phyloP scores from a whole-genome alignment of 768 basidiomycete genomes.

The Mycena filopes region DNA sequence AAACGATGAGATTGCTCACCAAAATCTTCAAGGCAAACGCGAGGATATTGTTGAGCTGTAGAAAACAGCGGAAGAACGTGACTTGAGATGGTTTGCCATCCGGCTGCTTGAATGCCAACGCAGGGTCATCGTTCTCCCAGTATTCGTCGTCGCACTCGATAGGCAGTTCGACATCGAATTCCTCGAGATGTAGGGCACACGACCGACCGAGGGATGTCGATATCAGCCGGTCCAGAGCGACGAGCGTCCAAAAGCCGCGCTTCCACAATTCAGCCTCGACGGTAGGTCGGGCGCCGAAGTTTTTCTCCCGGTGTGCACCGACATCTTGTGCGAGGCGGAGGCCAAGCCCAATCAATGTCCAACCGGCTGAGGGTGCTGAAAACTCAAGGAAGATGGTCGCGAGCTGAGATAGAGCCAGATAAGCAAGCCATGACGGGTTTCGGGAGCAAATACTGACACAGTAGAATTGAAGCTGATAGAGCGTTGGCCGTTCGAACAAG shows the following conservation, averaged over 20 bases:
- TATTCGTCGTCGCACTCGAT: slow-evolving; percentile 65
- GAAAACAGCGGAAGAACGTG: slow-evolving; percentile 53
- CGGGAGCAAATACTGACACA: slow-evolving; percentile 22
- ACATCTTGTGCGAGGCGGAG: slow-evolving; percentile 28
- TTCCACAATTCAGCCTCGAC: slow-evolving; percentile 74
- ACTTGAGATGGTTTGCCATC: slow-evolving; percentile 50
- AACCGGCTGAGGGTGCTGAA: slow-evolving; percentile 68
- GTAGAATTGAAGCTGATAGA: slow-evolving; percentile 24
- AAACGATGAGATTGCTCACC: not conserved
- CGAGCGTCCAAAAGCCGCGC: slow-evolving; percentile 52
- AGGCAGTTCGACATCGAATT: slow-evolving; percentile 64
- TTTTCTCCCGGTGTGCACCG: slow-evolving; percentile 36
- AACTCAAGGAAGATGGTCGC: slow-evolving; percentile 62
- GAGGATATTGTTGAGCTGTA: slow-evolving; percentile 58
- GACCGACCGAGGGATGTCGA: slow-evolving; percentile 62
- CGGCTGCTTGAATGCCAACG: slow-evolving; percentile 59
- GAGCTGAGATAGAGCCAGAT: slow-evolving; percentile 49
- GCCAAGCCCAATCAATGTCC: slow-evolving; percentile 70
- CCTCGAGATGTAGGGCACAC: slow-evolving; percentile 66
- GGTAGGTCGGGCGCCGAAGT: slow-evolving; percentile 44
- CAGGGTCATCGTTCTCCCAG: slow-evolving; percentile 55
- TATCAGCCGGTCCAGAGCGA: slow-evolving; percentile 24
- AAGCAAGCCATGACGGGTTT: not conserved
- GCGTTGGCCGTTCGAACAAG: not conserved
- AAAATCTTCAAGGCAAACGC: slow-evolving; percentile 50